Conservation (phyloP, 768 basidiomycete genomes). For the Filobasidium floriforme region DNA sequence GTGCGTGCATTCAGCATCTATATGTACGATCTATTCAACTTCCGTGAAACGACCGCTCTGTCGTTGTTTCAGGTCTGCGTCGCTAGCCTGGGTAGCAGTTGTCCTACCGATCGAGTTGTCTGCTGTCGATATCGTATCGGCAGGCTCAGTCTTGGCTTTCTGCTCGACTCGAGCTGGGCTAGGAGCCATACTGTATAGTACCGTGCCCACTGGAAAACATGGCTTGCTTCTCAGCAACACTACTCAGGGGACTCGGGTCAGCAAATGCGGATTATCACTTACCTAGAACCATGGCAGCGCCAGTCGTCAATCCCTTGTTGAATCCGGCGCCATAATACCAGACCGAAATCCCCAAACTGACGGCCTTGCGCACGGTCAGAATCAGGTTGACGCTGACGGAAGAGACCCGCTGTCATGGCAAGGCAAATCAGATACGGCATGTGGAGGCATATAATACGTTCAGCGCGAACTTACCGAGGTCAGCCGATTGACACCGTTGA, state of each 20-base stretch:
- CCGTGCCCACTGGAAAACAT: constrained; percentile 1
- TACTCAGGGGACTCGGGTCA: neutral
- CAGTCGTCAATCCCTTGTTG: constrained; percentile 58
- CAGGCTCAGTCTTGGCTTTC: neutral
- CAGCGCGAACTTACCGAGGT: constrained; percentile 58
- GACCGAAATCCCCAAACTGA: constrained; percentile 70
- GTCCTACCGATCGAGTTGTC: neutral
- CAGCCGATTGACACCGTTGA: constrained; percentile 70
- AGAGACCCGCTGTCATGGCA: constrained; percentile 56
- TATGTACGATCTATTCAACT: neutral
- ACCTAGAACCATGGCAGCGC: constrained; percentile 66
- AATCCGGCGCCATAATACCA: constrained; percentile 75
- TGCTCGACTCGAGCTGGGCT: neutral
- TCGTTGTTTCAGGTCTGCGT: neutral
- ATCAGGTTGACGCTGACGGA: constrained; percentile 75
- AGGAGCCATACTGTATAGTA: constrained; percentile 12
- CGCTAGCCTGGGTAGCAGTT: neutral
- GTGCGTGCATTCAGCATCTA: neutral
- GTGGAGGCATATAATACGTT: neutral
- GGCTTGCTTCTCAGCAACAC: neutral
- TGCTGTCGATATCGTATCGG: neutral
- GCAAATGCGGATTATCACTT: constrained; percentile 13
- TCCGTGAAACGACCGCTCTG: neutral
- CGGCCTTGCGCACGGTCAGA: constrained; percentile 69
- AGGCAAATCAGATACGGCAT: neutral